phyloP scores from a whole-genome alignment of 1,139 yeast species.

The Debaryomyces nepalensis region DNA sequence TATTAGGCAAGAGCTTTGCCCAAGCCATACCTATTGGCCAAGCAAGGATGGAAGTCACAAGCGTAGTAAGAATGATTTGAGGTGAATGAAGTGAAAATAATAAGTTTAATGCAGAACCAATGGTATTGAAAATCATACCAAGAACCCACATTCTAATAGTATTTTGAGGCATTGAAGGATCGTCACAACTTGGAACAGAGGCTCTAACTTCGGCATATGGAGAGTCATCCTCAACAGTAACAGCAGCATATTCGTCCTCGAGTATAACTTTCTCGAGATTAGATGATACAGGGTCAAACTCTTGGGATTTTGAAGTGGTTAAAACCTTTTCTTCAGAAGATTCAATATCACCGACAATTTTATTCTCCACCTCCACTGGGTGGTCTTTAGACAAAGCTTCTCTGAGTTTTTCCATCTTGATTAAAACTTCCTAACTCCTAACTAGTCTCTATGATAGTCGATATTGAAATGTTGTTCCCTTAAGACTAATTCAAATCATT shows the following conservation, averaged over 20 bases:
- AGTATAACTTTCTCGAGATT: slow-evolving; percentile 29
- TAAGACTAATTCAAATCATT: slow-evolving; percentile 88
- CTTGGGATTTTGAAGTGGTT: slow-evolving; percentile 34
- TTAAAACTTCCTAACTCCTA: neutral
- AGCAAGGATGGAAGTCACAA: slow-evolving; percentile 61
- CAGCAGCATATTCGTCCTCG: slow-evolving; percentile 49
- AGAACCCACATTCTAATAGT: slow-evolving; percentile 67
- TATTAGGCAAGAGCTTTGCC: slow-evolving; percentile 54
- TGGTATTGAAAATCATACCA: slow-evolving; percentile 56
- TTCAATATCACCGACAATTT: slow-evolving; percentile 4
- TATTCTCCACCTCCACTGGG: neutral
- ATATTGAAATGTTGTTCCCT: slow-evolving; percentile 95
- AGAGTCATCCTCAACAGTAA: slow-evolving; percentile 55
- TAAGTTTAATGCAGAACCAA: slow-evolving; percentile 58
- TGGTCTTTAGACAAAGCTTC: neutral
- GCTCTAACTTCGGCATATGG: slow-evolving; percentile 75
- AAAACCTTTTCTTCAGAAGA: slow-evolving; percentile 4
- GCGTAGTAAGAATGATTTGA: slow-evolving; percentile 54
- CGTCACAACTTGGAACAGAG: slow-evolving; percentile 66
- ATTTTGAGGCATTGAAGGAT: slow-evolving; percentile 57
- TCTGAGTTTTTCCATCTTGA: slow-evolving; percentile 5
- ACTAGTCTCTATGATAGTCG: slow-evolving; percentile 48
- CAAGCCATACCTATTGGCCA: slow-evolving; percentile 65
- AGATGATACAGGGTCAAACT: slow-evolving; percentile 44
- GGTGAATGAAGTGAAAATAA: slow-evolving; percentile 62